Base-by-base conservation (phyloP, 164 flowering plant species). In the Aristolochia contorta region DNA sequence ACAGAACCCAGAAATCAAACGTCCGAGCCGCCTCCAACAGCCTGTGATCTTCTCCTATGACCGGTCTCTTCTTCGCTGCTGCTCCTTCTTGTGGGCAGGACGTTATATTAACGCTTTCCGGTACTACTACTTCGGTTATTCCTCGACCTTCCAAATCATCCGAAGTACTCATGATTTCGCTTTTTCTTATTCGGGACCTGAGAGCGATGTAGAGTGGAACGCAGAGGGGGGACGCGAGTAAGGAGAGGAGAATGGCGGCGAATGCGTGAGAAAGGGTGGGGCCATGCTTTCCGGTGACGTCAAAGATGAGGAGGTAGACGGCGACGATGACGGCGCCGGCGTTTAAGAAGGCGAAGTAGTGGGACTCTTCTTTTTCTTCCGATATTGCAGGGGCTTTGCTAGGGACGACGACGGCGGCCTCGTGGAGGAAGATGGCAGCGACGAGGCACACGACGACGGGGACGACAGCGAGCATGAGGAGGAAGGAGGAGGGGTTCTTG, bases 31-130 rank as follows among this genome's bases (percentile, higher is more conserved):
- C 84, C 68, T 91, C 82, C 3, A 74, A 0, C 1, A 91, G 78
- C 48, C 89, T 83, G 67, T 86, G 96, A 33, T 91, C 97, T 59
- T 88, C 97, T 19, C 96, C 97, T 4, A 91, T 59, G 46, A 22
- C 30, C 54, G 27, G 56, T 55, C 45, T n/a, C 30, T 32, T 20
- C 24, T 32, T 49, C 24, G n/a, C 67, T 63, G 45, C 70, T 20
- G 20, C 65, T 23, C n/a, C 62, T 43, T 3, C 49, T 25, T n/a
- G n/a, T n/a, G n/a, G n/a, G n/a, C n/a, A n/a, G n/a, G n/a, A n/a
- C n/a, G n/a, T n/a, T n/a, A n/a, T n/a, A n/a, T n/a, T n/a, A n/a
- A 16, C 20, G 20, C 19, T 25, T 37, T 47, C 18, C 32, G 24
- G 22, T 14, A 33, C 47, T 37, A 37, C 43, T 8, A 37, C 43